Conservation (phyloP, 345 rosid species). For the Erysimum cheiranthoides region DNA sequence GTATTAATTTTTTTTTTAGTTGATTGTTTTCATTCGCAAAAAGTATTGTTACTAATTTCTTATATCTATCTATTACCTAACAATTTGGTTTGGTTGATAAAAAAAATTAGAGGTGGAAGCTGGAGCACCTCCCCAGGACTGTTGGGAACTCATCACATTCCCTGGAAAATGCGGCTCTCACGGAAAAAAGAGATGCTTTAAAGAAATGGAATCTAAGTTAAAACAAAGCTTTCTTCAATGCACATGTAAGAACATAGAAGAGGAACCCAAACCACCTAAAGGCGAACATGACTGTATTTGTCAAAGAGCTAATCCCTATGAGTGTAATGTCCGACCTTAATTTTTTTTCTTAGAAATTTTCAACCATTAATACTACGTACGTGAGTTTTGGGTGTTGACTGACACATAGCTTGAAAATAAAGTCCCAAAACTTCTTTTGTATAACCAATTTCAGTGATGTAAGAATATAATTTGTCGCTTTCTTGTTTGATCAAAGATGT, state of each 20-base stretch:
- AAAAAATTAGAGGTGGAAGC: constrained; percentile 4
- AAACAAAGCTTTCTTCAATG: not conserved
- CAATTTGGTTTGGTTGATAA: not conserved
- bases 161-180: constrained; percentile 1
- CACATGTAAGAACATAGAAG: not conserved
- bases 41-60: not conserved
- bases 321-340: not conserved
- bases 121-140: not conserved
- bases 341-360: too few relatives aligned
- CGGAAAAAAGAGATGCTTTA: constrained; percentile 18
- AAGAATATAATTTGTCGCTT: not conserved
- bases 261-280: not conserved
- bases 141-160: constrained; percentile 6
- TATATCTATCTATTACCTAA: not conserved
- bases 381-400: too few relatives aligned
- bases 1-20: not conserved
- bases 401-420: too few relatives aligned
- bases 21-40: not conserved
- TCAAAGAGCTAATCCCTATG: constrained; percentile 16
- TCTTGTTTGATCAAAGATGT: not conserved
- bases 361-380: too few relatives aligned
- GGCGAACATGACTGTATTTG: constrained; percentile 7
- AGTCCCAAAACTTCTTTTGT: too few relatives aligned
- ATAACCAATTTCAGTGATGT: not conserved
- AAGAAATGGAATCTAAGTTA: constrained; percentile 9